Base-by-base conservation (phyloP, 805 yeast species). In the Yarrowia deformans region DNA sequence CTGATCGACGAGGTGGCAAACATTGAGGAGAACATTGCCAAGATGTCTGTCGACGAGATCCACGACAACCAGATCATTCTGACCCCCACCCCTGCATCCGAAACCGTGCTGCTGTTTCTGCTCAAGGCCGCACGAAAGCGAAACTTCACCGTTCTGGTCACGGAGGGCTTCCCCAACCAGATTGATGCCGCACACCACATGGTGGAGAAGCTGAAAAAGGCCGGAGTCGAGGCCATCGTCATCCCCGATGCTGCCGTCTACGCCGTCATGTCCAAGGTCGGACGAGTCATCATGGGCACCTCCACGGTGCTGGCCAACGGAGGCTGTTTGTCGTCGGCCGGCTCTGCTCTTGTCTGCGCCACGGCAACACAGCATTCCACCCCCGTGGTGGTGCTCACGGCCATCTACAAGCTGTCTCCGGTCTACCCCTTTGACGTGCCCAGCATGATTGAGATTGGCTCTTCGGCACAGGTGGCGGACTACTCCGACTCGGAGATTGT, bases 241-340 rank as follows among this genome's bases (percentile, higher is more conserved):
- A 90, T 95, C 43, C 98, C 99, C 1, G 99, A 95, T 77, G 85
- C 97, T 6, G 90, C 97, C 34, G 93, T 90, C 0, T 92, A 89
- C 79, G 98, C 99, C 0, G 92, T 95, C 58, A 95, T 95, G 98
- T 90, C 97, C 46, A 84, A 97, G 72, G 98, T 95, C 6, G 97
- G 98, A 54, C 96, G 96, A 78, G 99, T 95, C 39, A 87, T 95
- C 70, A 86, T 96, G 68, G 98, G 98, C 46, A 90, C 98, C 6
- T 85, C 90, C 71, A 87, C 97, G 0, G 98, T 95, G 6, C 90
- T 95, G 77, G 97, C 97, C 67, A 95, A 95, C 76, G 99, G 99
- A 70, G 98, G 98, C 12, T 90, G 97, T 72, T 86, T 92, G 61
- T 87, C 97, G 1, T 87, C 90, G 34, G 87, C 97, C 1, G 99